These are phyloP conservation scores for Penicillium pancosmium DNA, from an alignment of 495 filamentous ascomycete genomes.

Conservation along the genomic window DNA sequence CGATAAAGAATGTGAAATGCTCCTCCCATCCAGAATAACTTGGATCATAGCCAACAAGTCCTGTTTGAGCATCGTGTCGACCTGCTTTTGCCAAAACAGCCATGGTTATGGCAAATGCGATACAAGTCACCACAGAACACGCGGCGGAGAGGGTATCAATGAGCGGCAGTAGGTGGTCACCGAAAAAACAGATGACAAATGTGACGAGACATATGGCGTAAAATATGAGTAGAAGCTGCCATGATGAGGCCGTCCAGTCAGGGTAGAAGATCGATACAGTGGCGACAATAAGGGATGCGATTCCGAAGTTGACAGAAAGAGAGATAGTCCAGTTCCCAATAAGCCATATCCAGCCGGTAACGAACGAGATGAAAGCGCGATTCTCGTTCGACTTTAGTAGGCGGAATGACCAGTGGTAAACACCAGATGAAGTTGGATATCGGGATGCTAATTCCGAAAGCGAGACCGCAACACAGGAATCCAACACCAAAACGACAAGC, in stretches of 20 bases:
- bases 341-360: slow-evolving; percentile 62
- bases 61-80: slow-evolving; percentile 2
- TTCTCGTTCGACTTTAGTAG: slow-evolving; percentile 12
- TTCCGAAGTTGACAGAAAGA: slow-evolving; percentile 62
- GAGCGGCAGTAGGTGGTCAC: slow-evolving; percentile 53
- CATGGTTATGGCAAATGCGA: slow-evolving; percentile 18
- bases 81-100: slow-evolving; percentile 23
- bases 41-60: slow-evolving; percentile 32
- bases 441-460: slow-evolving; percentile 39
- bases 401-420: slow-evolving; percentile 44
- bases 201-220: slow-evolving; percentile 52
- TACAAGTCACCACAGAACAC: slow-evolving; percentile 25
- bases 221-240: slow-evolving; percentile 57
- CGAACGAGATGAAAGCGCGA: slow-evolving; percentile 50
- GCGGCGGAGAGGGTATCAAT: slow-evolving; percentile 43
- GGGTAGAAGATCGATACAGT: slow-evolving; percentile 56
- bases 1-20: slow-evolving; percentile 5
- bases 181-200: slow-evolving; percentile 52
- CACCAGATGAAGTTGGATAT: slow-evolving; percentile 42
- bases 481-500: slow-evolving; percentile 25
- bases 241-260: slow-evolving; percentile 48
- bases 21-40: slow-evolving; percentile 5
- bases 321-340: slow-evolving; percentile 67
- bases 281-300: slow-evolving; percentile 52
- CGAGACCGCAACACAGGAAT: slow-evolving; percentile 29